Evolutionary conservation across 176 grass and related monocot genomes (phyloP).

Genomic region (Oropetium thomaeum): DNA sequence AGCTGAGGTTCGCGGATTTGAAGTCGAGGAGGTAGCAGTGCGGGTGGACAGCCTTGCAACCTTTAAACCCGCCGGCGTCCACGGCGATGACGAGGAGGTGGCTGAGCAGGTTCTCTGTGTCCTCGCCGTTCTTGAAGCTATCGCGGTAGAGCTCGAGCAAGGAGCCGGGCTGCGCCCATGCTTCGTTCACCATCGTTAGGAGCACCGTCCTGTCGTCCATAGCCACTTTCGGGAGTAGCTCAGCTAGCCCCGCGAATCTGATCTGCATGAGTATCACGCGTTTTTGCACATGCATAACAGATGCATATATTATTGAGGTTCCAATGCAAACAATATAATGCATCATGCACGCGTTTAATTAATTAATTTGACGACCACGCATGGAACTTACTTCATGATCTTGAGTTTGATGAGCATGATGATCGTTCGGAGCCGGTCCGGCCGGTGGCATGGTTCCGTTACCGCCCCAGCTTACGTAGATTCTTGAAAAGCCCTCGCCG

Average conservation of each 20-base stretch:
- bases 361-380: no score
- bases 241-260: constrained; percentile 2
- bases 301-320: no score
- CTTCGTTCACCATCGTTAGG: constrained; percentile 62
- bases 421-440: not conserved
- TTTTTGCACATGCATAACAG: no score
- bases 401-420: not conserved
- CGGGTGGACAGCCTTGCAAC: constrained; percentile 55
- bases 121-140: constrained; percentile 58
- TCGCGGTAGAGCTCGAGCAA: constrained; percentile 64
- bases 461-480: not conserved
- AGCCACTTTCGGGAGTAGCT: constrained; percentile 47
- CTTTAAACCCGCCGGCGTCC: constrained; percentile 41
- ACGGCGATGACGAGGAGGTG: constrained; percentile 62
- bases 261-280: no score
- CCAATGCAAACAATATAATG: no score
- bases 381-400: no score
- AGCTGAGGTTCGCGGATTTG: constrained; percentile 18
- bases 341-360: no score
- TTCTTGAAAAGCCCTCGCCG: constrained; percentile 11
- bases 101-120: constrained; percentile 37
- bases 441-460: not conserved
- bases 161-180: constrained; percentile 52
- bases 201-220: constrained; percentile 67
- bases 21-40: constrained; percentile 57